Evolutionary conservation across 768 basidiomycete species (phyloP), one percentile per base, ranked within the genome.

Genomic region (Mycena albidolilacea): DNA sequence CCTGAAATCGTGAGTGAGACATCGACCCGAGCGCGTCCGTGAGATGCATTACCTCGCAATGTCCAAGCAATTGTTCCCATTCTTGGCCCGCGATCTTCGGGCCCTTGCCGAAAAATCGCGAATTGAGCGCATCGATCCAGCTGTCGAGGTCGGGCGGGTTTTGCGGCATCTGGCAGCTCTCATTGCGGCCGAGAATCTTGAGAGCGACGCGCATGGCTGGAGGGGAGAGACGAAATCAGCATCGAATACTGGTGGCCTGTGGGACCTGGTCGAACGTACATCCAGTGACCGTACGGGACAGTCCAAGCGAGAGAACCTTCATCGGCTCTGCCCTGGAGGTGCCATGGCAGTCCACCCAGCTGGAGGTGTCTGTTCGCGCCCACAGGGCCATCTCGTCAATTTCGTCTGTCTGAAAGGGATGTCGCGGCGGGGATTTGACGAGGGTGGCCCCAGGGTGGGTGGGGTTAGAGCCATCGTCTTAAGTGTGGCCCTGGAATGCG

Each of bases 281-380:
- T 46, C 72, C 72, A 41, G 67, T 44, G 5, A 73, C 72, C 21
- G 69, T 67, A 59, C 65, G 68, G 64, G 72, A 70, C 21, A 70
- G 4, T 37, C 68, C 72, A n/a, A 74, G 64, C 11, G 60, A 67
- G 37, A 74, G 73, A 11, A 74, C 69, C 35, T 74, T 69, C 52
- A 74, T 62, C 5, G 73, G 73, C 59, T 74, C 72, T 19, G 63
- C 72, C 48, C 67, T 37, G 21, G 63, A 64, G 46, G 67, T 69
- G 38, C 72, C 67, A 35, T 73, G 67, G 58, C 55, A 64, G 67
- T 73, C 72, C 17, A 73, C 57, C 72, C 72, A 73, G 73, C 73
- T 74, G 37, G 73, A 74, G 58, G 73, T 54, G 48, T 74, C 73
- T 14, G 64, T 74, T 21, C 73, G 73, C 57, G 70, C 73, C 73